A percentile compares a stretch with the other conserved stretches of the same genome.
These are phyloP conservation scores for Phytophthora pseudosyringae DNA, from an alignment of 352 stramenopile species.

Conservation along the genomic window DNA sequence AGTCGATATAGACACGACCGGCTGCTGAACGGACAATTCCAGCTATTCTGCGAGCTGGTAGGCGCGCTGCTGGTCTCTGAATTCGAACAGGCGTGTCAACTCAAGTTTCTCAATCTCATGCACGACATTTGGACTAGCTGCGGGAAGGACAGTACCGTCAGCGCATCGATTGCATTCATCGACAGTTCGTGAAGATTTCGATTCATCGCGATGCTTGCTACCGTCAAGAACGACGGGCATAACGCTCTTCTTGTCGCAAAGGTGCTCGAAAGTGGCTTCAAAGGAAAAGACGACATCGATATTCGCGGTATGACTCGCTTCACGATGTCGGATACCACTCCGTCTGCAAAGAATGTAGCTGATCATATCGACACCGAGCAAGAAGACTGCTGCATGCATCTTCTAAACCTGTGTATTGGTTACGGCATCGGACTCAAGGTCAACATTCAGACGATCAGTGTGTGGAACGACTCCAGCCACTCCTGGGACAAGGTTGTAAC, in stretches of 20 bases:
- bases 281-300: background rate
- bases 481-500: slow-evolving; percentile 5
- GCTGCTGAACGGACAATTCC: slow-evolving; percentile 7
- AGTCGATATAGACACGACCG: slow-evolving; percentile 3
- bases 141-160: slow-evolving; percentile 11
- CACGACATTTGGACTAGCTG: slow-evolving; percentile 11
- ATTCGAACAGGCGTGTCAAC: background rate
- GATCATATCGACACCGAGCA: slow-evolving; percentile 13
- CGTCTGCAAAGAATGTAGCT: background rate
- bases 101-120: slow-evolving; percentile 15
- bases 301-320: background rate
- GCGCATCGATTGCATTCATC: background rate
- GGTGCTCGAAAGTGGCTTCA: slow-evolving; percentile 1
- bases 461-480: background rate
- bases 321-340: slow-evolving; percentile 3
- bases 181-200: slow-evolving; percentile 1
- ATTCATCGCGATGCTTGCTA: background rate
- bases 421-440: slow-evolving; percentile 17
- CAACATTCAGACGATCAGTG: slow-evolving; percentile 6
- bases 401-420: slow-evolving; percentile 18
- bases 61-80: background rate
- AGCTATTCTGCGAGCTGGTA: slow-evolving; percentile 7
- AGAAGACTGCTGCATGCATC: slow-evolving; percentile 11
- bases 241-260: background rate
- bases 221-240: background rate